Evolutionary conservation across 148 eudicot species (phyloP), one percentile per base, ranked within the genome.

Genomic region (Nepenthes gracilis): DNA sequence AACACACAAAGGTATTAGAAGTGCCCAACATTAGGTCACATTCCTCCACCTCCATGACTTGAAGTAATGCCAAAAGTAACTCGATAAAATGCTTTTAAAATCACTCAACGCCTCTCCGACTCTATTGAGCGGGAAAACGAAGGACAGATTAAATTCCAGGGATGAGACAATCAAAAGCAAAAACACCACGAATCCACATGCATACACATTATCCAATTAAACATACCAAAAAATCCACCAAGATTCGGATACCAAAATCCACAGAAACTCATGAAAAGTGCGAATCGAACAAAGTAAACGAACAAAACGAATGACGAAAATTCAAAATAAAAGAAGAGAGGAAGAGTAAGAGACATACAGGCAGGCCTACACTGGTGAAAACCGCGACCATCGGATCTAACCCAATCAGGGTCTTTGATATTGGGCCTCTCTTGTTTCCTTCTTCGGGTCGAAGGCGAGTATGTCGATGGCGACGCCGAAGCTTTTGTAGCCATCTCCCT

Each of bases 351-450:
- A 34, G 5, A 63, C 72, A 61, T 77, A 92, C 96, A 86, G 37
- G 98, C 98, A 74, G 98, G 96, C 35, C 96, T 73, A 72, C 98
- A 93, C 73, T 88, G 88, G 74, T 75, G 87, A 75, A 84, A 70
- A 64, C 72, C 78, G 37, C 98, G 96, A 43, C 83, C 85, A 51
- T 93, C 98, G n/a, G 88, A 73, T 12, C 98, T 88, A 55, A 82
- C 78, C 74, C 80, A 85, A 73, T 67, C 81, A 12, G 83, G 73
- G 60, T 81, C 84, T 15, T 70, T 68, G 47, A 73, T 40, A 64
- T 72, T 67, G 47, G 81, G 75, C 57, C 66, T 78, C 37, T 70
- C 35, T 69, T 79, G 70, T 61, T 77, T 87, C 74, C 70, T 80
- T 59, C 67, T 75, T 12, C 74, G 73, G 33, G 75, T 77, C 15